Conservation (phyloP, 164 flowering plant species). For the Echeveria elegans region DNA sequence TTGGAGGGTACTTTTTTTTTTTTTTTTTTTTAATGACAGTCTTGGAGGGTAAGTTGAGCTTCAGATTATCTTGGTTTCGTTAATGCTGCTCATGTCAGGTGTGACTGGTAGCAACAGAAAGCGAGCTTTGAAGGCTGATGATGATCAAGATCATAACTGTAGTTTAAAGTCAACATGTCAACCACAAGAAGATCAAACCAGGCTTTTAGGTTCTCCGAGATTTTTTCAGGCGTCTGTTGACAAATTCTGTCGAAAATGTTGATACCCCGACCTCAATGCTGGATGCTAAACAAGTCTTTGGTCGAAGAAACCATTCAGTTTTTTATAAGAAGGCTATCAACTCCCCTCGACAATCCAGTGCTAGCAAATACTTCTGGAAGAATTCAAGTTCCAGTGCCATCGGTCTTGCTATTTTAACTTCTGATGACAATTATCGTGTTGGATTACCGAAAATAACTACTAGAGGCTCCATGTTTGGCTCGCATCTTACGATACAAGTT, state of each 20-base stretch:
- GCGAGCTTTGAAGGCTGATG: conserved; percentile 1
- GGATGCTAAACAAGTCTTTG: not conserved
- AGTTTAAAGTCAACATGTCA: conserved; percentile 2
- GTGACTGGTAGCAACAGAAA: not conserved
- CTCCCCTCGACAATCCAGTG: not conserved
- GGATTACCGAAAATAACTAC: not conserved
- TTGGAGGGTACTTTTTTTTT: no score
- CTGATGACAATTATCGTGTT: not conserved
- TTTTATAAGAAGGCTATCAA: not conserved
- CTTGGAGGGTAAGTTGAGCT: not conserved
- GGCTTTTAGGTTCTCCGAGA: not conserved
- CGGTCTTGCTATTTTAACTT: conserved; percentile 1
- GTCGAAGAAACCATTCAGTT: not conserved
- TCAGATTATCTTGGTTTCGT: not conserved
- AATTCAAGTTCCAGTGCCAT: not conserved
- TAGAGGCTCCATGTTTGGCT: not conserved
- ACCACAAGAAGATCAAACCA: conserved; percentile 4
- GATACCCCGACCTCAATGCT: conserved; percentile 2
- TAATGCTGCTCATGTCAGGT: not conserved
- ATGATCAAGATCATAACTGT: not conserved
- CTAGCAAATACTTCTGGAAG: not conserved
- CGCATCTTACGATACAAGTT: conserved; percentile 3
- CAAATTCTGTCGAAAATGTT: not conserved
- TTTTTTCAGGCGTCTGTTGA: conserved; percentile 1
- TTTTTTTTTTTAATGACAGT: not conserved